Evolutionary conservation across 129 eudicot species (phyloP), one percentile per base, ranked within the genome.

Genomic region (Pseudognaphalium luteoalbum): DNA sequence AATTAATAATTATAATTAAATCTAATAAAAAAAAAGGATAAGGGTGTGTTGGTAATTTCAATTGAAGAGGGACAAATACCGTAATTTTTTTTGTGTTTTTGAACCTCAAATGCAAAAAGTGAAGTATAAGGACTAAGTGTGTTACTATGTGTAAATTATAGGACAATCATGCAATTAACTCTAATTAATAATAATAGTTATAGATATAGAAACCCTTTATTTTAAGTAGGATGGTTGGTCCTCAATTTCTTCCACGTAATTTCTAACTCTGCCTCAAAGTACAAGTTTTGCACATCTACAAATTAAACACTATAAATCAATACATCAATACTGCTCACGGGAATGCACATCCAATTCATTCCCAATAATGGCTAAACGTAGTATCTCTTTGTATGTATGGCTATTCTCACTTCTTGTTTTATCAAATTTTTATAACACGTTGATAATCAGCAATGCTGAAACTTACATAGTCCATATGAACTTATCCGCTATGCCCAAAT

Each of bases 381-480:
- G 73, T 30, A 66, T 73, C 75, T 70, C 75, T 50, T 71, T 85
- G 56, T 51, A 63, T 80, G 65, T 80, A 10, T 84, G 78, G 61
- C 82, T 86, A 58, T 70, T 87, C 73, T 77, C 72, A 17, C 35
- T 63, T 17, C 54, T 76, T 20, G 70, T 66, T 33, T 69, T 60
- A 39, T 77, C 88, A 5, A 28, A 81, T 7, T 47, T 6, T 47
- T 4, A 5, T 4, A 5, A 5, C 14, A 47, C 54, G 1, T 14
- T 47, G 5, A 47, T 47, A 14, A 47, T 5, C 4, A 47, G 3
- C 52, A 3, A 12, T 1, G 29, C 82, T 9, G 79, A 91, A 61
- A 87, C 89, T 66, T 91, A 91, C 78, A 91, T 89, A 47, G 79
- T 91, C 64, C 89, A 89, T 52, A 88, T 91, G 96, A 96, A 91